A percentile compares a stretch with the other conserved stretches of the same genome.
Evolutionary conservation across 2,329 filamentous ascomycete species (phyloP).

Genomic region (Microcyclosporella mali): DNA sequence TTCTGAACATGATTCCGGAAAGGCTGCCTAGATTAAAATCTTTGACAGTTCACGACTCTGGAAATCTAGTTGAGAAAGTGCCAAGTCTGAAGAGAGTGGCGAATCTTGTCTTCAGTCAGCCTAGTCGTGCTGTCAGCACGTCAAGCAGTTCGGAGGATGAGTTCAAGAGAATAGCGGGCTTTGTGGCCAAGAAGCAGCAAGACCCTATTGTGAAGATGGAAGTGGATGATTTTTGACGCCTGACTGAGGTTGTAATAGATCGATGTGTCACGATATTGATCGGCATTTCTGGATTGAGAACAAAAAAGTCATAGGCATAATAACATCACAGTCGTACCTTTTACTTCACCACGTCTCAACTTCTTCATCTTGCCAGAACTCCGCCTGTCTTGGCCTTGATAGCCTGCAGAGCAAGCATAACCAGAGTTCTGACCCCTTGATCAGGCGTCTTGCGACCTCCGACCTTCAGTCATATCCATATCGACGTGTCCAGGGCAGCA

Average conservation of each 20-base stretch:
- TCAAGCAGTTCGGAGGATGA: no score
- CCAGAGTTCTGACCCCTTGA: slow-evolving; percentile 32
- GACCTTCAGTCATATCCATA: slow-evolving; percentile 34
- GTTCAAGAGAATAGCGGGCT: no score
- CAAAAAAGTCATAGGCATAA: no score
- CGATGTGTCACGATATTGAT: no score
- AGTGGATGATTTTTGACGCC: no score
- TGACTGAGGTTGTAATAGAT: no score
- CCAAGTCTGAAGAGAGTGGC: slow-evolving; percentile 8
- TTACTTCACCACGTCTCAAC: slow-evolving; percentile 23
- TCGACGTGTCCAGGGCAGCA: slow-evolving; percentile 35
- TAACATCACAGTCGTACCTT: no score
- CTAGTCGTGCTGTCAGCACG: background rate
- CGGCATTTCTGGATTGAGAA: no score
- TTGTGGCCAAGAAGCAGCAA: no score
- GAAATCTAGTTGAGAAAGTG: slow-evolving; percentile 12
- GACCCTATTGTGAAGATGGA: no score
- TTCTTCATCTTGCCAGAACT: slow-evolving; percentile 33
- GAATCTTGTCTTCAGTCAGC: background rate
- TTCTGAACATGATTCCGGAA: slow-evolving; percentile 18
- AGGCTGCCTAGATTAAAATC: slow-evolving; percentile 15
- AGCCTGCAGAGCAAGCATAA: slow-evolving; percentile 31
- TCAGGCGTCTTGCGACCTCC: slow-evolving; percentile 32
- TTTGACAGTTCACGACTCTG: slow-evolving; percentile 15
- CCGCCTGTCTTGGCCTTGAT: slow-evolving; percentile 29